A percentile compares a stretch with the other conserved stretches of the same genome.
Conservation (phyloP, 805 yeast genomes). For the Wickerhamomyces sydowiorum region DNA sequence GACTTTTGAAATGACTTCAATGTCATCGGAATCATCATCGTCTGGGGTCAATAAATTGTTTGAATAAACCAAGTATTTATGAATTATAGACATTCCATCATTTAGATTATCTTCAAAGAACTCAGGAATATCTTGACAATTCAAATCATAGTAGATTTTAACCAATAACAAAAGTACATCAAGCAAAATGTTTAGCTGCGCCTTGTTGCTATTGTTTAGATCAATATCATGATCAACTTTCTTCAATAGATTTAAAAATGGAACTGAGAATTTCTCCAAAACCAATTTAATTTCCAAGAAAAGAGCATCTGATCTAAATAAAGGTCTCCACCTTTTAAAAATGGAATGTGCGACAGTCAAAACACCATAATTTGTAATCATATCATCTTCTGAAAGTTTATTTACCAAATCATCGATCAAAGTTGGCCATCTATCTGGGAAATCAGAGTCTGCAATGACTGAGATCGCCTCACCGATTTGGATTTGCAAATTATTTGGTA, state of each 20-base stretch:
- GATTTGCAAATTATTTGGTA: slow-evolving; percentile 76
- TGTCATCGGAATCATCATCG: slow-evolving; percentile 54
- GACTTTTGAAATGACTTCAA: slow-evolving; percentile 63
- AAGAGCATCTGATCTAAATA: slow-evolving; percentile 85
- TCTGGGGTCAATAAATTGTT: slow-evolving; percentile 50
- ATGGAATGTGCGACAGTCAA: slow-evolving; percentile 91
- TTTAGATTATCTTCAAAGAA: slow-evolving; percentile 89
- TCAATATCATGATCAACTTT: slow-evolving; percentile 64
- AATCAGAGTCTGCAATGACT: slow-evolving; percentile 91
- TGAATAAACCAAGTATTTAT: slow-evolving; percentile 66
- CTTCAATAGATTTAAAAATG: slow-evolving; percentile 67
- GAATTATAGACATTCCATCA: slow-evolving; percentile 72
- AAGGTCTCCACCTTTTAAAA: slow-evolving; percentile 94
- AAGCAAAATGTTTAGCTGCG: slow-evolving; percentile 49
- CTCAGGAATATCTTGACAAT: slow-evolving; percentile 97
- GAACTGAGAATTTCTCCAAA: slow-evolving; percentile 71
- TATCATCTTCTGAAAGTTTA: slow-evolving; percentile 59
- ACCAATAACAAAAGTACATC: slow-evolving; percentile 66
- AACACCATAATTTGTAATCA: slow-evolving; percentile 76
- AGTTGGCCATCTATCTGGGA: slow-evolving; percentile 84
- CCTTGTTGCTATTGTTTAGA: slow-evolving; percentile 36
- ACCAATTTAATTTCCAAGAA: slow-evolving; percentile 86
- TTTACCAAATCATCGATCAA: slow-evolving; percentile 68
- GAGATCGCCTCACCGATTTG: slow-evolving; percentile 95
- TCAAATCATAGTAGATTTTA: slow-evolving; percentile 86